Percentiles rank a stretch among this genome's conserved stretches.
Conservation (phyloP, 2,329 filamentous ascomycete genomes). For the Aaosphaeria arxii region DNA sequence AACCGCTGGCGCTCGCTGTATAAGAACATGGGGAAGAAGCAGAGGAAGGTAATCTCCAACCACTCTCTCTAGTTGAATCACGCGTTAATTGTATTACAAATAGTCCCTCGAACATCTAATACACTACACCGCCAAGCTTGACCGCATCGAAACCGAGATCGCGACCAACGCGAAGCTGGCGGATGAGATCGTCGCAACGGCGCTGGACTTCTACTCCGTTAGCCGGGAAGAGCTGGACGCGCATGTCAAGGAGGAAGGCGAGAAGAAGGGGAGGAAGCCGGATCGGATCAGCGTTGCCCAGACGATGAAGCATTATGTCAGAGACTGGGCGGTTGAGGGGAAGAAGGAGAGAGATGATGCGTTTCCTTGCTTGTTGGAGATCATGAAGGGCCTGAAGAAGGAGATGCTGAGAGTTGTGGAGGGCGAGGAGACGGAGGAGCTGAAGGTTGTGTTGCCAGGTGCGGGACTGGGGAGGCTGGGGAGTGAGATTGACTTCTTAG, state of each 20-base stretch:
- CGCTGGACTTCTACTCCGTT: not conserved
- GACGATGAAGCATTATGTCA: conserved; percentile 56
- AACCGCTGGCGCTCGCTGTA: conserved; percentile 20
- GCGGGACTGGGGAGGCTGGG: not conserved
- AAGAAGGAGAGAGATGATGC: conserved; percentile 44
- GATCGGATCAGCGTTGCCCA: conserved; percentile 53
- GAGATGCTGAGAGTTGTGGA: conserved; percentile 13
- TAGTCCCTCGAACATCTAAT: not conserved
- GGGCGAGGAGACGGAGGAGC: not conserved
- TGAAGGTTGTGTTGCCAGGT: not conserved
- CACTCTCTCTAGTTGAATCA: not conserved
- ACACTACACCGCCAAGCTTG: not conserved
- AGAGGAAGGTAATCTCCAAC: conserved; percentile 14
- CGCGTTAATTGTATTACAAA: not conserved
- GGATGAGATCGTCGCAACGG: not conserved
- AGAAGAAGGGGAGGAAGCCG: conserved; percentile 30
- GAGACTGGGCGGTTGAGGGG: conserved; percentile 52
- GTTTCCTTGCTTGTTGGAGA: conserved; percentile 33
- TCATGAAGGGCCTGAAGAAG: conserved; percentile 10
- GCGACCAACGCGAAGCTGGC: not conserved
- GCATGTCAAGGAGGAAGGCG: not conserved
- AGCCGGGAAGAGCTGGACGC: not conserved
- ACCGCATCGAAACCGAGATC: not conserved
- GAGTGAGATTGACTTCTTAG: not conserved
- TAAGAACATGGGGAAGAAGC: conserved; percentile 17